Conservation (phyloP, 106 monocot genomes). For the Dendrobium catenatum region DNA sequence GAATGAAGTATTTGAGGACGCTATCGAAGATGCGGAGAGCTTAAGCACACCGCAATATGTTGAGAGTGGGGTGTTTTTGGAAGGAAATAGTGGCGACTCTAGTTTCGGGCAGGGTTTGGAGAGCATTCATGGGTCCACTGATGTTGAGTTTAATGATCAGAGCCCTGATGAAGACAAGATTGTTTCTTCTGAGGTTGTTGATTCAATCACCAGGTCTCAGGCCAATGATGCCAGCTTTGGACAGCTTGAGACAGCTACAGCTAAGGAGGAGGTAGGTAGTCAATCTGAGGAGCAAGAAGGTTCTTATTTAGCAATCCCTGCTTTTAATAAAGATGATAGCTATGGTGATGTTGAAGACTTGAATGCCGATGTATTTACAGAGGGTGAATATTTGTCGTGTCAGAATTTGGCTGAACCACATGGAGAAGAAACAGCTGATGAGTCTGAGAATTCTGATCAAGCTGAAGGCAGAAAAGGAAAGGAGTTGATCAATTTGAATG, state of each 20-base stretch:
- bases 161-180: neutral
- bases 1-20: constrained; percentile 33
- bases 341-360: neutral
- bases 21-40: constrained; percentile 7
- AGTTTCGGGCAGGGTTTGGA: neutral
- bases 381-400: neutral
- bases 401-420: neutral
- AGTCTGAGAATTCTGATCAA: neutral
- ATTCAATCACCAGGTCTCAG: neutral
- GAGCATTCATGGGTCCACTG: neutral
- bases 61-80: constrained; percentile 5
- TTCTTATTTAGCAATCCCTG: neutral
- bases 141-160: neutral
- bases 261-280: neutral
- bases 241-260: neutral
- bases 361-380: neutral
- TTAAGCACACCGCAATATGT: neutral
- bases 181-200: neutral
- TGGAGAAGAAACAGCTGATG: neutral
- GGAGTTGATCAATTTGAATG: constrained; percentile 10
- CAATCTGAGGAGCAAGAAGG: neutral
- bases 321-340: neutral
- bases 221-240: neutral
- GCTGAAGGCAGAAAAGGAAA: constrained; percentile 4
- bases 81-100: constrained; percentile 1